phyloP scores from a whole-genome alignment of 495 filamentous ascomycete species.

The Neurospora hispaniola region DNA sequence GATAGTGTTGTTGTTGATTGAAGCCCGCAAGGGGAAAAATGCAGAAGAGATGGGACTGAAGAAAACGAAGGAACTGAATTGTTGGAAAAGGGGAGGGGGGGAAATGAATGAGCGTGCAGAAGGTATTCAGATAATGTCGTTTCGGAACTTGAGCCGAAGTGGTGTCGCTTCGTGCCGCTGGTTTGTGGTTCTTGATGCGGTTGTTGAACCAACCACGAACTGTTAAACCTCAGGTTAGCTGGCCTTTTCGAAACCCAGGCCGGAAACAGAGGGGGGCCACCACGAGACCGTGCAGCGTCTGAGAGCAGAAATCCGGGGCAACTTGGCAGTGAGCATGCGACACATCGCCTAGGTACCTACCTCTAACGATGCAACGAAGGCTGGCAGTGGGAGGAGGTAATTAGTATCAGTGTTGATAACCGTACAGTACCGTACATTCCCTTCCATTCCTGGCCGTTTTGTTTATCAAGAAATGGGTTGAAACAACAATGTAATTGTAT shows the following conservation, averaged over 20 bases:
- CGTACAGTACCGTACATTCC: neutral
- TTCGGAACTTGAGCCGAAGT: neutral
- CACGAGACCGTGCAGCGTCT: neutral
- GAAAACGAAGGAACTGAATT: neutral
- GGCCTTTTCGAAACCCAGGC: neutral
- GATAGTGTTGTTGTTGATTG: neutral
- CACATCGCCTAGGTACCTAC: neutral
- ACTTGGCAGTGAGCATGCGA: neutral
- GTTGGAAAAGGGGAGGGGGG: neutral
- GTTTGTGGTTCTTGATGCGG: slow-evolving; percentile 1
- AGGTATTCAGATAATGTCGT: slow-evolving; percentile 1
- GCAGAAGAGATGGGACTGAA: neutral
- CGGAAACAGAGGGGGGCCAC: neutral
- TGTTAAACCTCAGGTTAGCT: neutral
- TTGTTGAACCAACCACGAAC: neutral
- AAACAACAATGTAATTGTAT: neutral
- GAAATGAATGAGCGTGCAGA: slow-evolving; percentile 1
- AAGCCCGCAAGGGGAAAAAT: neutral
- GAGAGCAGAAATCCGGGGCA: neutral
- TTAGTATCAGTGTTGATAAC: neutral
- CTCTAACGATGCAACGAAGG: neutral
- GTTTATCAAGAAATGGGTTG: neutral
- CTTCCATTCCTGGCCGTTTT: neutral
- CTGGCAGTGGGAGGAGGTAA: too few relatives aligned
- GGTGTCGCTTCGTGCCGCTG: neutral